Evolutionary conservation across 495 filamentous ascomycete species (phyloP).

Genomic region (Penicillium simplicissimum): DNA sequence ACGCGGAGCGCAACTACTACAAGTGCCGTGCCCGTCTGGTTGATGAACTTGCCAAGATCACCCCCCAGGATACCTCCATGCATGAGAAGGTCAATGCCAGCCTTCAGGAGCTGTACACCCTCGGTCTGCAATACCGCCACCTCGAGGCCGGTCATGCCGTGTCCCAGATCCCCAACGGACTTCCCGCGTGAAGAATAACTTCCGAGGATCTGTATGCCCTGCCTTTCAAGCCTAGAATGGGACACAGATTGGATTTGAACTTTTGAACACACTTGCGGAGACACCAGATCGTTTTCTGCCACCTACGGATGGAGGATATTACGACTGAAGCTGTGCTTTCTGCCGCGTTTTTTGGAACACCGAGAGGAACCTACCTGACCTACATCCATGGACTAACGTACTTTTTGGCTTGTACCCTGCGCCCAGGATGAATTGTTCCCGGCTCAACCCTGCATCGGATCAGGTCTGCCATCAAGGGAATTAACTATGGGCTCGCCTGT

Average conservation of each 20-base stretch:
- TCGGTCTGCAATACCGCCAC: conserved; percentile 48
- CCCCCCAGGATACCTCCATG: conserved; percentile 44
- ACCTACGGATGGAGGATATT: neutral
- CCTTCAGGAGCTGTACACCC: conserved; percentile 49
- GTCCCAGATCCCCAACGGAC: conserved; percentile 37
- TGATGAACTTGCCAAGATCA: conserved; percentile 44
- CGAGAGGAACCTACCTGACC: neutral
- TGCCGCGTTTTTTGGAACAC: conserved; percentile 6
- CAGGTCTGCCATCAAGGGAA: neutral
- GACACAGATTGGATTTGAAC: conserved; percentile 5
- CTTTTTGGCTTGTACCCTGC: neutral
- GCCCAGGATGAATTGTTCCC: neutral
- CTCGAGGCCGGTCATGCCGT: conserved; percentile 48
- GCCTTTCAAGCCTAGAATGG: conserved; percentile 1
- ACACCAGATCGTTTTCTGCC: conserved; percentile 4
- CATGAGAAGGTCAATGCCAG: conserved; percentile 52
- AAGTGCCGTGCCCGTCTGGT: conserved; percentile 46
- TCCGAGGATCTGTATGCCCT: conserved; percentile 5
- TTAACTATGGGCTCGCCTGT: neutral
- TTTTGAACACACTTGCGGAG: conserved; percentile 6
- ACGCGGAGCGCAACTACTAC: conserved; percentile 47
- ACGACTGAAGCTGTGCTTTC: neutral
- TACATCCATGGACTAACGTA: neutral
- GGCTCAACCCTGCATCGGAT: neutral
- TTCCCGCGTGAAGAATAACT: conserved; percentile 35